Conservation (phyloP, 331 rosid genomes). For the Quercus lobata region DNA sequence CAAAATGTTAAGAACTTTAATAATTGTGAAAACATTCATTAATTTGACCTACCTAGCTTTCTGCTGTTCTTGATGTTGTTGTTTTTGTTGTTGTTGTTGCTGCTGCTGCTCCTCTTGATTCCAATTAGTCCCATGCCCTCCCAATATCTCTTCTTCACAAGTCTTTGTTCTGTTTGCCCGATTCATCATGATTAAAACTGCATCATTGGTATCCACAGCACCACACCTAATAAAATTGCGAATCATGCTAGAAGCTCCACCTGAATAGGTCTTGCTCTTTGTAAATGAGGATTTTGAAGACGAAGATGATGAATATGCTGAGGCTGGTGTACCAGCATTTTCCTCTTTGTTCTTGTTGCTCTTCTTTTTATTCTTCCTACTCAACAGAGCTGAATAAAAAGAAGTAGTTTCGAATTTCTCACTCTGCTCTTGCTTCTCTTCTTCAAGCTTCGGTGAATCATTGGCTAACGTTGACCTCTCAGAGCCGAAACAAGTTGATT, state of each 20-base stretch:
- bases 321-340: conserved; percentile 30
- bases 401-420: conserved; percentile 29
- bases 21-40: background rate
- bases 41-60: conserved; percentile 28
- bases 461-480: conserved; percentile 46
- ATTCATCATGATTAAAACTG: conserved; percentile 33
- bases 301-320: conserved; percentile 29
- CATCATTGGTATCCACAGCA: conserved; percentile 51
- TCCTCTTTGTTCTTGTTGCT: conserved; percentile 16
- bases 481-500: conserved; percentile 44
- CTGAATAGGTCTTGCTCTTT: conserved; percentile 50
- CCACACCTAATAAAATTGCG: conserved; percentile 63
- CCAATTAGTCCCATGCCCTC: conserved; percentile 44
- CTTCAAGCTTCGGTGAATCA: conserved; percentile 47
- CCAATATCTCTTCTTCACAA: conserved; percentile 33
- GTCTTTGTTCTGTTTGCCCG: conserved; percentile 8
- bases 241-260: conserved; percentile 44
- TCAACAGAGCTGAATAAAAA: conserved; percentile 33
- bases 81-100: conserved; percentile 8
- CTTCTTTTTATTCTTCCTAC: conserved; percentile 19
- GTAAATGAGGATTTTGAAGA: conserved; percentile 28
- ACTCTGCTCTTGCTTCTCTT: conserved; percentile 27
- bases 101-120: conserved; percentile 29
- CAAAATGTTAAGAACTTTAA: background rate
- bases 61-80: conserved; percentile 22